Conservation (phyloP, 2,329 filamentous ascomycete genomes). For the Paracamarosporium sp. region DNA sequence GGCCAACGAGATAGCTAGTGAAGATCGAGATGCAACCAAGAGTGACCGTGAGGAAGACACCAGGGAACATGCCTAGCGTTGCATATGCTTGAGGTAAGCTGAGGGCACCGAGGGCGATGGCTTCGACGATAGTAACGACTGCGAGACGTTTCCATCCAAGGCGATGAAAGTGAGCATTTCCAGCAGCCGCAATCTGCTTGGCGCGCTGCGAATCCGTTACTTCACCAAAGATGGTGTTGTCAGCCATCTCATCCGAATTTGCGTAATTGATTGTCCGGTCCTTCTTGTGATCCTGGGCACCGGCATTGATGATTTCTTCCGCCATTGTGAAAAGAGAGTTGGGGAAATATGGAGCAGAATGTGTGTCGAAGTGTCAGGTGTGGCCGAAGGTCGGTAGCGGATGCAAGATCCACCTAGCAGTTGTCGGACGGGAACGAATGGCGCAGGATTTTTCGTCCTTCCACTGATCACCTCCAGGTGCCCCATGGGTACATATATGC, state of each 20-base stretch:
- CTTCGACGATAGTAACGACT: slow-evolving; percentile 58
- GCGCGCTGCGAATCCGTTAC: not conserved
- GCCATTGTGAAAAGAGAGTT: not conserved
- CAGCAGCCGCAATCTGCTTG: not conserved
- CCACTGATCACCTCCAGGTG: not conserved
- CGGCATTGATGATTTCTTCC: slow-evolving; percentile 2
- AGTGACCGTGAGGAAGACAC: slow-evolving; percentile 52
- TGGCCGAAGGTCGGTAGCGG: not conserved
- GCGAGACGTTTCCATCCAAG: slow-evolving; percentile 60
- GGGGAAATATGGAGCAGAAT: not conserved
- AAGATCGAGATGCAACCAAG: slow-evolving; percentile 66
- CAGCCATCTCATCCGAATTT: slow-evolving; percentile 1
- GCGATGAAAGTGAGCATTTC: slow-evolving; percentile 38
- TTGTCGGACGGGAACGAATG: not conserved
- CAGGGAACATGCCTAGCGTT: slow-evolving; percentile 54
- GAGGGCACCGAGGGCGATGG: slow-evolving; percentile 56
- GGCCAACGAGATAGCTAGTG: slow-evolving; percentile 66
- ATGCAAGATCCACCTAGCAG: not conserved
- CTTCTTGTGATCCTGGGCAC: slow-evolving; percentile 1
- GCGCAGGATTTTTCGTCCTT: not conserved
- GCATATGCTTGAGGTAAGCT: slow-evolving; percentile 55
- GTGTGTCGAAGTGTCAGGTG: not conserved
- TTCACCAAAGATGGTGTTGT: not conserved
- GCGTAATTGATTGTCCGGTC: not conserved
- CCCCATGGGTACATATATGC: slow-evolving; percentile 9